Conservation (phyloP, 257 asterid genomes). For the Forsythia suspensa region DNA sequence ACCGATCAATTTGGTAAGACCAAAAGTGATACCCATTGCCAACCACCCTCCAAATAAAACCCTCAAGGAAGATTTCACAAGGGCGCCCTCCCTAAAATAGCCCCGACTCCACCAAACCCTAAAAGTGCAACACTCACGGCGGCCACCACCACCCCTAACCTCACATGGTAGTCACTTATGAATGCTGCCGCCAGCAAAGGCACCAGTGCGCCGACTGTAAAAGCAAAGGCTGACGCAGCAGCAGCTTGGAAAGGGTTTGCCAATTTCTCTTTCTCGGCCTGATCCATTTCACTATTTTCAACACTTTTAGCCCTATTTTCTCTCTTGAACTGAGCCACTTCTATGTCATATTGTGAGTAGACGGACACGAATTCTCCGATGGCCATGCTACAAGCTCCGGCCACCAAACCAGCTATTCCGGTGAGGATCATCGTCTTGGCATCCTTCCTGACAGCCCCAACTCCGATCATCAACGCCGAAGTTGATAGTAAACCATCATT, state of each 20-base stretch:
- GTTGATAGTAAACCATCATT: constrained; percentile 74
- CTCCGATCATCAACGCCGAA: constrained; percentile 70
- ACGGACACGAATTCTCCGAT: constrained; percentile 76
- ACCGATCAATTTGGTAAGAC: constrained; percentile 55
- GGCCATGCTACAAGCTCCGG: constrained; percentile 86
- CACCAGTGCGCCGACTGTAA: constrained; percentile 64
- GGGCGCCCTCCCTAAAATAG: constrained; percentile 50
- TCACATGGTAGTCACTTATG: constrained; percentile 32
- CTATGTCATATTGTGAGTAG: constrained; percentile 62
- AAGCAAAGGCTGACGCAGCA: constrained; percentile 54
- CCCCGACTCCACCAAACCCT: constrained; percentile 59
- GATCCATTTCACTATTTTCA: background rate
- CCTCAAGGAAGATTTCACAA: constrained; percentile 46
- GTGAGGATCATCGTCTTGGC: constrained; percentile 59
- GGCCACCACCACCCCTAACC: constrained; percentile 57
- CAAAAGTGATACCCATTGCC: constrained; percentile 65
- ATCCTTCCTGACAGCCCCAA: constrained; percentile 61
- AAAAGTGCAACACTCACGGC: constrained; percentile 60
- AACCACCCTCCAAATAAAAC: constrained; percentile 59
- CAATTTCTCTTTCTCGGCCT: constrained; percentile 29
- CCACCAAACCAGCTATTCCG: constrained; percentile 60
- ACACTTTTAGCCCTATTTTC: constrained; percentile 2
- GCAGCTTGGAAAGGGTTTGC: constrained; percentile 68
- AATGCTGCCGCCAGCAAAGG: constrained; percentile 60
- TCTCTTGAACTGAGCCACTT: constrained; percentile 53